Base-by-base conservation (phyloP, 352 stramenopile genomes). In the Globisporangium recalcitrans region DNA sequence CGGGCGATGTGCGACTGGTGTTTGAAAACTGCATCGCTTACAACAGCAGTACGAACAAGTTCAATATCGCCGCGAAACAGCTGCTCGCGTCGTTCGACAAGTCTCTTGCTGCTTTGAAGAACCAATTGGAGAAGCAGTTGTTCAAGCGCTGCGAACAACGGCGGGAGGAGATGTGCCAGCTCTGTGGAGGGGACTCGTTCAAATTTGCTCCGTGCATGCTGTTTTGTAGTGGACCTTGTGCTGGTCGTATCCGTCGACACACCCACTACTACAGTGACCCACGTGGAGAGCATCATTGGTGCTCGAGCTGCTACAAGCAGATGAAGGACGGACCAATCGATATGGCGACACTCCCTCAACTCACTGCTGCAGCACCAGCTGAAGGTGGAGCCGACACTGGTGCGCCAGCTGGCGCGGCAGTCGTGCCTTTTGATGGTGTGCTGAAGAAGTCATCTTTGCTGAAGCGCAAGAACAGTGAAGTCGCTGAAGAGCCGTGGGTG, bases 391-490 rank as follows among this genome's bases (percentile, higher is more conserved):
- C 56, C 1, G 64, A n/a, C 24, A 42, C 55, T 14, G 66, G 19
- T 21, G 58, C 63, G 9, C 60, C 58, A 27, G 72, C 73, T 49
- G 62, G 64, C 22, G 57, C 64, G 32, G 60, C 64, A 14, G 47
- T 62, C 10, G 62, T 72, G 1, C 59, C 73, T 4, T 82, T 85
- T 42, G 84, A 91, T 48, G 70, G 82, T 7, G 85, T 90, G 16
- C 72, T 99, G 34, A 90, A 88, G 49, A 99, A 99, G 65, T 85
- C 86, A 48, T 92, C 96, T 10, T 70, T 99, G 3, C 64, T 96
- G 16, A 99, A 98, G 70, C 97, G 98, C 47, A 99, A 99, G 72
- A 99, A 99, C 74, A 98, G 98, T 64, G 96, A 99, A 69, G 87
- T 98, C 1, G 93, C 96, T 4, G 94, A 98, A 77, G 96, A 99